Base-by-base conservation (phyloP, 352 stramenopile species). In the Globisporangium echinulatum region DNA sequence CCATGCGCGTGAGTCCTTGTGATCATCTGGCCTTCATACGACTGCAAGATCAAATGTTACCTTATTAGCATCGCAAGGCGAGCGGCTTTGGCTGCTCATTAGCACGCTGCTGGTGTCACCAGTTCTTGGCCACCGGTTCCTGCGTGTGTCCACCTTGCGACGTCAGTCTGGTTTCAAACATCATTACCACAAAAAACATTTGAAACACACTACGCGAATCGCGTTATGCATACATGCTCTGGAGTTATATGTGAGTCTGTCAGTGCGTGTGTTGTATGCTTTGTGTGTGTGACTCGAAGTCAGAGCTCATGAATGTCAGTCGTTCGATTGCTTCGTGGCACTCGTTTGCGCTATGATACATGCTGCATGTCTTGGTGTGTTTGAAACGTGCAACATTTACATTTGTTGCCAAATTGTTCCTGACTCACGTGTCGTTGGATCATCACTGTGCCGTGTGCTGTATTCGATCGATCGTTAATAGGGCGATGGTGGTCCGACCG, bases 21-120 rank as follows among this genome's bases (percentile, higher is more conserved):
- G 79, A 89, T 86, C 80, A 89, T 77, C 61, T 88, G 83, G 83
- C 83, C 81, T 93, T 93, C 83, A 93, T 93, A 90, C 78, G 79
- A 55, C 88, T 93, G 83, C 83, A 73, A 93, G 47, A 93, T 68
- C 36, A 84, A 77, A 75, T 81, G 82, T 70, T 74, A 91, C 79
- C 77, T 88, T 83, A 92, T 93, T 93, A 91, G 81, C 83, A 83
- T 86, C 71, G 77, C 75, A 74, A 74, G 73, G 72, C 69, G 68
- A 74, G 62, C 52, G 51, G 44, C 53, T 52, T 70, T 49, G 54
- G 39, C 19, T 57, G 39, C 50, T 62, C 46, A 70, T 68, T 33
- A 66, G 49, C 77, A 78, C 77, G 77, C 67, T 78, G 71, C 80
- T 64, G 69, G 61, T 67, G 71, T 79, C 63, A 80, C 72, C 81